Percentiles rank a stretch among this genome's conserved stretches.
Evolutionary conservation across 805 yeast genomes (phyloP).

Genomic region (Sugiyamaella mastotermitis): DNA sequence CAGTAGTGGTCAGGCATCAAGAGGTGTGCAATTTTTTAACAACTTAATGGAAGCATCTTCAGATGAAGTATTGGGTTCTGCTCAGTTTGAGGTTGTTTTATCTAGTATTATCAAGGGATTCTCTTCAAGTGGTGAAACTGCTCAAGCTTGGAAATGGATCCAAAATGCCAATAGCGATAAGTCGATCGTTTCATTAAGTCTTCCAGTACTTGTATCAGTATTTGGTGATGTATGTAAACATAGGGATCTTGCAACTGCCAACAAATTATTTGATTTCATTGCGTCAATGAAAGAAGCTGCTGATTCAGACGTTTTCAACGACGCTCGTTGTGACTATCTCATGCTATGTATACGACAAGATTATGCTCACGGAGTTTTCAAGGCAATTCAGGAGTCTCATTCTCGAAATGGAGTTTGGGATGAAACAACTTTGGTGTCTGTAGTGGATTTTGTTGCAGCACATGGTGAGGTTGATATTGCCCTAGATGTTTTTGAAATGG

Average conservation of each 20-base stretch:
- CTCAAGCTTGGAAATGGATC: constrained; percentile 28
- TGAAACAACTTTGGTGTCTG: constrained; percentile 23
- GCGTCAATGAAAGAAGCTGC: constrained; percentile 16
- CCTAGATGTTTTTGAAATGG: constrained; percentile 25
- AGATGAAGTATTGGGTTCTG: constrained; percentile 5
- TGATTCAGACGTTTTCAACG: constrained; percentile 7
- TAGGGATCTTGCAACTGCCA: constrained; percentile 22
- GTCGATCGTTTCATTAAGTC: constrained; percentile 9
- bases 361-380: constrained; percentile 18
- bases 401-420: constrained; percentile 26
- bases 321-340: constrained; percentile 23
- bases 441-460: constrained; percentile 12
- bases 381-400: constrained; percentile 27
- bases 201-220: constrained; percentile 15
- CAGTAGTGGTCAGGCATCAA: constrained; percentile 18
- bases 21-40: constrained; percentile 24
- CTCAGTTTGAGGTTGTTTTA: constrained; percentile 6
- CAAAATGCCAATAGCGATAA: constrained; percentile 18
- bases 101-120: constrained; percentile 23
- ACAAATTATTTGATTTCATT: constrained; percentile 24
- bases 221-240: constrained; percentile 19
- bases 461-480: constrained; percentile 23
- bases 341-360: constrained; percentile 18
- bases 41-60: constrained; percentile 15
- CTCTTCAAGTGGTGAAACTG: constrained; percentile 16